Percentiles rank a stretch among this genome's conserved stretches.
Conservation (phyloP, 2,329 filamentous ascomycete species). For the Diplodia scrobiculata region DNA sequence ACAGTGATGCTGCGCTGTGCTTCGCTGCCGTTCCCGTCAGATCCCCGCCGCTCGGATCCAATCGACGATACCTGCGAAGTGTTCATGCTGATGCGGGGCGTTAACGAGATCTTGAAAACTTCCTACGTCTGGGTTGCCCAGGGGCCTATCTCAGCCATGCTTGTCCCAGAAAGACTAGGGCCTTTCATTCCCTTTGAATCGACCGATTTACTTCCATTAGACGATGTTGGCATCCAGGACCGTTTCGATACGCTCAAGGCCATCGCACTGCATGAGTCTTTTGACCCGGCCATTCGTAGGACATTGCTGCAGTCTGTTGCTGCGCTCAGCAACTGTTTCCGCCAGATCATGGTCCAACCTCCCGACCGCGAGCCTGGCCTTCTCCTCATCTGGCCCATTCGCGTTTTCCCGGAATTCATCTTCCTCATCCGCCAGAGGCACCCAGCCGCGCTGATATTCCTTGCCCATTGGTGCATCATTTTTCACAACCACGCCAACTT, state of each 20-base stretch:
- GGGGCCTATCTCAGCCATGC: constrained; percentile 10
- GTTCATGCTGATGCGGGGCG: constrained; percentile 43
- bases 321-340: constrained; percentile 21
- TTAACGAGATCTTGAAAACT: constrained; percentile 36
- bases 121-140: constrained; percentile 15
- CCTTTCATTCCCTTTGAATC: constrained; percentile 20
- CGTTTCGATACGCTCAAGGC: constrained; percentile 20
- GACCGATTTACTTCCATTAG: constrained; percentile 4
- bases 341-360: constrained; percentile 28
- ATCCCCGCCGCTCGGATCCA: constrained; percentile 29
- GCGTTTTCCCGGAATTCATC: constrained; percentile 41
- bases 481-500: constrained; percentile 42
- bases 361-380: constrained; percentile 42
- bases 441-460: constrained; percentile 42
- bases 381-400: constrained; percentile 45
- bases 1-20: constrained; percentile 25
- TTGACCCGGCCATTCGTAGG: constrained; percentile 21
- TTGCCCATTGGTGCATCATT: constrained; percentile 46
- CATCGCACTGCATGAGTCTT: constrained; percentile 9
- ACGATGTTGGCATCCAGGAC: constrained; percentile 22
- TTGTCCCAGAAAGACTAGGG: constrained; percentile 20
- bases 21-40: constrained; percentile 19
- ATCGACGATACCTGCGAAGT: constrained; percentile 42
- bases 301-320: constrained; percentile 18
- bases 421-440: constrained; percentile 38